These are phyloP conservation scores for Hygrocybe punicea DNA, from an alignment of 768 basidiomycete genomes.

Conservation along the genomic window DNA sequence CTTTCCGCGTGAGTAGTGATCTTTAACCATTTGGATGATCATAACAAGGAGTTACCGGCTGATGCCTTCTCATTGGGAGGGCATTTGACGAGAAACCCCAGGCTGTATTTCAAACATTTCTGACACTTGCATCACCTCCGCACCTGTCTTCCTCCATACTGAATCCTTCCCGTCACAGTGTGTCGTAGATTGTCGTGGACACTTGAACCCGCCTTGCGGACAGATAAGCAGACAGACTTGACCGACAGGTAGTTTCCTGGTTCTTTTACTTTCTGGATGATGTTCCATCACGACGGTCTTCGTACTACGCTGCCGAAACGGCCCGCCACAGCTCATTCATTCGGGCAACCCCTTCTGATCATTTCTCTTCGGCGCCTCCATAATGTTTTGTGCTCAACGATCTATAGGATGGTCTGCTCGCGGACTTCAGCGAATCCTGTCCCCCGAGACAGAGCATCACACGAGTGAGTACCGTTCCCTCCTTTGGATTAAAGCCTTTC, in stretches of 20 bases:
- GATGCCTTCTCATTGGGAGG: slow-evolving; percentile 42
- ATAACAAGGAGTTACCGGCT: slow-evolving; percentile 85
- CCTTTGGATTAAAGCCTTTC: no score
- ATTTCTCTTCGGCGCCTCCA: slow-evolving; percentile 7
- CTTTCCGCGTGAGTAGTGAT: slow-evolving; percentile 32
- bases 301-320: slow-evolving; percentile 81
- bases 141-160: neutral
- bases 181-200: neutral
- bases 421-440: no score
- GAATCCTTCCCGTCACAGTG: neutral
- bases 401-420: neutral
- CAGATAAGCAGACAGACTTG: neutral
- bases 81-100: slow-evolving; percentile 71
- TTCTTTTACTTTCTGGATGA: slow-evolving; percentile 42
- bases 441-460: no score
- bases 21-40: slow-evolving; percentile 44
- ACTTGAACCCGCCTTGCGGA: slow-evolving; percentile 4
- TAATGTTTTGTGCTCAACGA: neutral
- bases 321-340: slow-evolving; percentile 88
- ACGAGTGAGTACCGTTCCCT: no score
- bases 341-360: slow-evolving; percentile 82
- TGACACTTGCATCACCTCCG: slow-evolving; percentile 38
- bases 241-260: neutral
- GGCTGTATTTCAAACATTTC: slow-evolving; percentile 71
- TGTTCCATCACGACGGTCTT: slow-evolving; percentile 92